Base-by-base conservation (phyloP, 1,284 basidiomycete genomes). In the Cutaneotrichosporon mucoides region DNA sequence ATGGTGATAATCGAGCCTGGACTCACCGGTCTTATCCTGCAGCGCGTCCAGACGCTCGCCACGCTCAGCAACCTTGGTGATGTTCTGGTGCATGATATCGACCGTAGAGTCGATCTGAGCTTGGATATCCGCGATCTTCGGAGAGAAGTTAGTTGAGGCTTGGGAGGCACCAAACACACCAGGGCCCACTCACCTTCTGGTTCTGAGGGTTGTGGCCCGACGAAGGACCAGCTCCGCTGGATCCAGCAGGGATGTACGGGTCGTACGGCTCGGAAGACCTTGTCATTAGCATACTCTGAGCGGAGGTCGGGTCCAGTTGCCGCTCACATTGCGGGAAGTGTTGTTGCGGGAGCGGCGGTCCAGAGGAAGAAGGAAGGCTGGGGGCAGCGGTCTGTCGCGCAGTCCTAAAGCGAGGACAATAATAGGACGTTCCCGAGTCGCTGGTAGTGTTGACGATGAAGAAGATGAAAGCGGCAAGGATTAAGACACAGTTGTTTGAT, bases 11-110 rank as follows among this genome's bases (percentile, higher is more conserved):
- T 15, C n/a, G 38, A n/a, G 43, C 56, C 44, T 33, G 40, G 8
- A 83, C 88, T 70, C 71, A 94, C 94, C 93, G 54, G 95, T 98
- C 84, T 98, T 98, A 81, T 97, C 93, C 80, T 98, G 95, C 67
- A 98, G 81, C 57, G 89, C 88, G 76, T 98, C 93, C 63, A 99
- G 81, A 66, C 92, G 82, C 81, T 98, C 95, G 71, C 94, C 94
- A 73, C 95, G 83, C 82, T 98, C 93, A 24, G 92, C 90, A 38
- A 97, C 93, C 56, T 67, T 64, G 68, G 87, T 90, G 71, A 98
- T 97, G 80, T 98, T 99, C 71, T 97, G 92, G 73, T 92, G 85
- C 95, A 98, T 98, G 72, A 96, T 93, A 53, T 88, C 90, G 62
- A 95, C 91, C 40, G 92, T 96, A 73, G 91, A 88, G 74, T 97